Percentiles rank a stretch among this genome's conserved stretches.
Conservation (phyloP, 139 green algal species). For the Pycnococcus provasolii region DNA sequence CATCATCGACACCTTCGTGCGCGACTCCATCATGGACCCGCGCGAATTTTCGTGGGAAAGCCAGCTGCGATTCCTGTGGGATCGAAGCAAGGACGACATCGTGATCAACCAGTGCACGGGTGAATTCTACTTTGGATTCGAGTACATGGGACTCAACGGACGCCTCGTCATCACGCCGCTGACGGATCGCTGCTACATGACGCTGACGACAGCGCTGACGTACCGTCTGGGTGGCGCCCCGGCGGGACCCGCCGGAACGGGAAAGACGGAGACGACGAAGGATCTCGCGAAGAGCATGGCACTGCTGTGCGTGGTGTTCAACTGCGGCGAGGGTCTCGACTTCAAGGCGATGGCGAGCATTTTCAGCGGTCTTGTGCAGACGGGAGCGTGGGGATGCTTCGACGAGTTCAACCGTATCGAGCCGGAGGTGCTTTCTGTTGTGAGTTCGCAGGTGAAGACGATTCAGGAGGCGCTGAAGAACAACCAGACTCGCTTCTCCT, state of each 20-base stretch:
- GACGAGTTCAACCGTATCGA: conserved; percentile 85
- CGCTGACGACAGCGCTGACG: conserved; percentile 65
- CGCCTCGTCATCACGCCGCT: conserved; percentile 70
- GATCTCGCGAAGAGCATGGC: conserved; percentile 69
- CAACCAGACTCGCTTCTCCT: conserved; percentile 63
- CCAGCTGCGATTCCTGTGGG: conserved; percentile 75
- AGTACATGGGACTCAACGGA: conserved; percentile 75
- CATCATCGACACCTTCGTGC: conserved; percentile 72
- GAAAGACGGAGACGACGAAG: conserved; percentile 69
- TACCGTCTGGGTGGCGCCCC: conserved; percentile 65
- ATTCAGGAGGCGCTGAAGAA: conserved; percentile 71
- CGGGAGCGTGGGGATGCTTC: conserved; percentile 75
- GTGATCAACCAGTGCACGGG: conserved; percentile 68
- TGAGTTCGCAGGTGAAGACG: conserved; percentile 47
- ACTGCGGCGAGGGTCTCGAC: conserved; percentile 74
- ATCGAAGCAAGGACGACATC: conserved; percentile 56
- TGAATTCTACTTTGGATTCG: conserved; percentile 64
- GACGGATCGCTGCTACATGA: conserved; percentile 81
- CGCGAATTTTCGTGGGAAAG: conserved; percentile 76
- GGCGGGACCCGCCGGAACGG: conserved; percentile 62
- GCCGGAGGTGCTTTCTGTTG: conserved; percentile 62
- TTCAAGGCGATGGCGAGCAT: conserved; percentile 79
- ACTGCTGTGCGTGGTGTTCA: conserved; percentile 78
- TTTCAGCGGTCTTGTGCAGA: conserved; percentile 71
- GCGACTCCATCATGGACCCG: conserved; percentile 64